phyloP scores from a whole-genome alignment of 1,139 yeast species.

The Diutina siamensis region DNA sequence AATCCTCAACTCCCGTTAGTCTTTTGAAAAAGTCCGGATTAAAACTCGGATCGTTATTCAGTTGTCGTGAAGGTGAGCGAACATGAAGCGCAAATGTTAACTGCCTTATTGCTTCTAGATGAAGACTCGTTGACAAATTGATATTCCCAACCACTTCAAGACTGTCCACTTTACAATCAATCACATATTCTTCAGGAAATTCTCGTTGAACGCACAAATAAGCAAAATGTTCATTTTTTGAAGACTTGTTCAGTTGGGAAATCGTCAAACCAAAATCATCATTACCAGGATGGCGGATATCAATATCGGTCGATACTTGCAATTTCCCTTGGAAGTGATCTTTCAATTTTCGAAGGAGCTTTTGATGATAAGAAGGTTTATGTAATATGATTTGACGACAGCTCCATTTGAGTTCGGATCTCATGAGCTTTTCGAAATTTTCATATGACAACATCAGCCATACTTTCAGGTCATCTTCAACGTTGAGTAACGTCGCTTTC shows the following conservation, averaged over 20 bases:
- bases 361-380: neutral
- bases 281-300: too few relatives aligned
- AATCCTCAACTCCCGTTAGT: neutral
- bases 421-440: neutral
- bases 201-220: too few relatives aligned
- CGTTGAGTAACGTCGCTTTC: neutral
- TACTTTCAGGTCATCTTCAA: neutral
- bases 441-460: neutral
- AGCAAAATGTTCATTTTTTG: too few relatives aligned
- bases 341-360: neutral
- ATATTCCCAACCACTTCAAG: too few relatives aligned
- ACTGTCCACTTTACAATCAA: too few relatives aligned
- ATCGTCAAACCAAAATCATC: neutral
- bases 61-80: too few relatives aligned
- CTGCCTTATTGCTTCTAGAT: too few relatives aligned
- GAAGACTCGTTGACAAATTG: too few relatives aligned
- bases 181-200: too few relatives aligned
- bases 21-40: too few relatives aligned
- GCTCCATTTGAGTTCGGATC: neutral
- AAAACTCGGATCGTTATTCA: neutral
- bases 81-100: too few relatives aligned
- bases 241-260: neutral
- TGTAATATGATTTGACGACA: neutral
- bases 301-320: too few relatives aligned
- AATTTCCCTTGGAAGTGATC: neutral